Base-by-base conservation (phyloP, 129 eudicot species). In the Pittosporum tobira region DNA sequence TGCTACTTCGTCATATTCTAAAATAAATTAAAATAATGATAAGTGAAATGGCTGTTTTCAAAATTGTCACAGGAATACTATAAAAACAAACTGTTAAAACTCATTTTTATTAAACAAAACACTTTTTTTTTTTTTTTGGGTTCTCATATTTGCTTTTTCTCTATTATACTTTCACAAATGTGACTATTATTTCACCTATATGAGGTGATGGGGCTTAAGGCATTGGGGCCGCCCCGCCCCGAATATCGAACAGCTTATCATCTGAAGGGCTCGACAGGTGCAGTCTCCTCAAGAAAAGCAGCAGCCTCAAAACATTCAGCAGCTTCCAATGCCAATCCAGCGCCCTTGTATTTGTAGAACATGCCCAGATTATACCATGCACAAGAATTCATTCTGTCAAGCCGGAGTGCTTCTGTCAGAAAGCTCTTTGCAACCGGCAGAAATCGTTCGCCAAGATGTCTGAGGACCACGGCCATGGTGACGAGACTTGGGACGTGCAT, bases 271-370 rank as follows among this genome's bases (percentile, higher is more conserved):
- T 91, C 91, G 11, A 83, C 53, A 0, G 99, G 99, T 59, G 79
- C 80, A 1, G 96, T 91, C 56, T 87, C 96, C 48, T 66, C 69
- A 6, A 91, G 94, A 31, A 79, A 22, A 3, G 58, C 48, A 19
- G 96, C 96, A 49, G 94, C 94, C 61, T 86, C 83, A 19, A 91
- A 84, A 65, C 96, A 88, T 1, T 88, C 96, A 21, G 76, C 88
- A 42, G 94, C 94, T 67, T 84, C 88, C 40, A 5, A 20, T 38
- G 76, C 76, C 24, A 70, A 73, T 57, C 31, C 59, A 11, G 56
- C 51, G n/a, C 91, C 87, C 62, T 70, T 75, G 0, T 81, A 82
- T 75, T 74, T 91, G 75, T 78, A 81, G 31, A 91, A 60, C 61
- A 83, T 65, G 38, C 99, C 99, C 9, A 91, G 87, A 62, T 76